Evolutionary conservation across 768 basidiomycete species (phyloP).

Genomic region (Macrolepiota dolichaula): DNA sequence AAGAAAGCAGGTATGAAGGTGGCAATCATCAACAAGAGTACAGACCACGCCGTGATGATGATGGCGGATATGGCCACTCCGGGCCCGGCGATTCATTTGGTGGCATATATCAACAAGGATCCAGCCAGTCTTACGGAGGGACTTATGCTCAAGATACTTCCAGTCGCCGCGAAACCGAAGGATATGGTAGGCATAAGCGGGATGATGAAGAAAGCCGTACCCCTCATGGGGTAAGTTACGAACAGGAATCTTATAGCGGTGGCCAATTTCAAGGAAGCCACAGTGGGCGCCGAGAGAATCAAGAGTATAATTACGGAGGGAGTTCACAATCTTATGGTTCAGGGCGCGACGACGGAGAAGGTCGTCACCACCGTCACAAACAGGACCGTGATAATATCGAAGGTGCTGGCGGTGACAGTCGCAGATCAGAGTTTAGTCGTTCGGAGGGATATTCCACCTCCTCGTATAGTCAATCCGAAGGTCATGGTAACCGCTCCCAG

Average conservation of each 20-base stretch:
- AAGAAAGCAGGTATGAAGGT: constrained; percentile 8
- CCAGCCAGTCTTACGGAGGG: neutral
- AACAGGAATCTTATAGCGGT: neutral
- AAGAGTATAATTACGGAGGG: constrained; percentile 11
- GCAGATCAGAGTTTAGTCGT: neutral
- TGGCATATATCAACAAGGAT: constrained; percentile 11
- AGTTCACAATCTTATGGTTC: neutral
- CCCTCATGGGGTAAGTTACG: constrained; percentile 11
- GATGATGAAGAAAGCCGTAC: constrained; percentile 13
- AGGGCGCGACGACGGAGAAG: constrained; percentile 16
- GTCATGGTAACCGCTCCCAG: neutral
- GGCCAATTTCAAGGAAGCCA: neutral
- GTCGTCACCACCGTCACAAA: neutral
- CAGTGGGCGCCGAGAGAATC: constrained; percentile 1
- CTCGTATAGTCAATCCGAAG: constrained; percentile 9
- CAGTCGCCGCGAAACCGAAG: constrained; percentile 11
- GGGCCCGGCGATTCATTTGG: constrained; percentile 5
- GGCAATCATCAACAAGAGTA: neutral
- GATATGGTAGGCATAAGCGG: constrained; percentile 6
- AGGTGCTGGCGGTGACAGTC: neutral
- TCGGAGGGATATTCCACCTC: constrained; percentile 7
- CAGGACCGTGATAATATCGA: neutral
- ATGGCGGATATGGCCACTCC: neutral
- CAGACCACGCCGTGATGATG: neutral
- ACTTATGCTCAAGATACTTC: constrained; percentile 9